Evolutionary conservation across 148 eudicot genomes (phyloP), one percentile per base, ranked within the genome.

Genomic region (Chenopodium suecicum): DNA sequence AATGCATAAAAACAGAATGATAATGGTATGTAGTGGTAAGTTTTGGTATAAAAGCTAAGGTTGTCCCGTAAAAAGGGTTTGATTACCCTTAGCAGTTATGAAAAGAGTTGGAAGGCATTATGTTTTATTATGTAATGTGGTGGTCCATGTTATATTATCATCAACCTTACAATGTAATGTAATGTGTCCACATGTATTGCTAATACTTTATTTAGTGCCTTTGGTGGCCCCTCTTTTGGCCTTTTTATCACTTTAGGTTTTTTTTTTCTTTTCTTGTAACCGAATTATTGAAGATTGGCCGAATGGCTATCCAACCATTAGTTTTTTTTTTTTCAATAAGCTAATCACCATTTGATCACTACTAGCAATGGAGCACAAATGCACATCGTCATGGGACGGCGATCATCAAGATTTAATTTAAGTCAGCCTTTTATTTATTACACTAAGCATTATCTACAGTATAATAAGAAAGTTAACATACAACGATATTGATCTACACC

Each of bases 181-280:
- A 56, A 56, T 56, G 46, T 67, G 73, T 3, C 74, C 74, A 70
- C 74, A 70, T 70, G 52, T 44, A 37, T 37, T 70, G 27, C 9
- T 14, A 70, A 17, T 9, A 41, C 74, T 70, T 70, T 70, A 41
- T 70, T 69, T 70, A 41, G 74, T 70, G 74, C 46, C 17, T 70
- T 12, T 54, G n/a, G 27, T 70, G 74, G 50, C 13, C 73, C 74
- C 41, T 19, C 41, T 37, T 23, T 70, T 19, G 25, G 48, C 46
- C 7, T 70, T 41, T 70, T 17, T 37, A 37, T 0, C 41, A 4
- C 44, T 37, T 37, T 50, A 70, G 20, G 11, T 41, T 37, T 70
- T 31, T 31, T 31, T 31, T 31, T 31, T 31, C 2, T 8, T 20
- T 34, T 70, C 74, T 37, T 70, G 23, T 20, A 7, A 62, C 13